Evolutionary conservation across 1,284 basidiomycete species (phyloP).

Genomic region (Moesziomyces antarcticus): DNA sequence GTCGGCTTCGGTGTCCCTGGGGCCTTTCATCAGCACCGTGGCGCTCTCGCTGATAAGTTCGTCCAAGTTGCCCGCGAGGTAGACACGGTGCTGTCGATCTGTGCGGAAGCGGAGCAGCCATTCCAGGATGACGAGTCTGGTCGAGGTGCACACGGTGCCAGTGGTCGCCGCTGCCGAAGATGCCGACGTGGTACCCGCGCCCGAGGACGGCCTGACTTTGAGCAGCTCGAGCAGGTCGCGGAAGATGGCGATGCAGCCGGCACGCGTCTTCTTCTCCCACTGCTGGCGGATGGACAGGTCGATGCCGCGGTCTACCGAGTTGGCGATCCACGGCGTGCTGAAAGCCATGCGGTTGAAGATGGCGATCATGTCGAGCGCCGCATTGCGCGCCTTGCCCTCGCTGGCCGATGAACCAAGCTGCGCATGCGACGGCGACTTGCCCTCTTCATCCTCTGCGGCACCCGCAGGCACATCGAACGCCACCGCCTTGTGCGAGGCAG

Average conservation of each 20-base stretch:
- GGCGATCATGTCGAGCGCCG: conserved; percentile 60
- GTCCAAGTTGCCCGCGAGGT: conserved; percentile 72
- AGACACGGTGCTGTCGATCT: conserved; percentile 89
- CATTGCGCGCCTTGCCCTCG: conserved; percentile 45
- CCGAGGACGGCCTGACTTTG: conserved; percentile 16
- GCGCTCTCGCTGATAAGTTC: conserved; percentile 65
- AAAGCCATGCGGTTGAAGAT: conserved; percentile 66
- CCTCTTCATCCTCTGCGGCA: conserved; percentile 10
- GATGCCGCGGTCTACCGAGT: conserved; percentile 40
- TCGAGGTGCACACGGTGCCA: conserved; percentile 23
- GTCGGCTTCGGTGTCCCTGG: conserved; percentile 18
- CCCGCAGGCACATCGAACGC: conserved; percentile 13
- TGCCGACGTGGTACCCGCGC: conserved; percentile 2
- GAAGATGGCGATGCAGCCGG: conserved; percentile 57
- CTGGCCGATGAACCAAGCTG: conserved; percentile 4
- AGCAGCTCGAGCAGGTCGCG: conserved; percentile 60
- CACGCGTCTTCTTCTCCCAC: conserved; percentile 53
- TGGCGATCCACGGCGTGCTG: conserved; percentile 57
- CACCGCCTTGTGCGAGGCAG: conserved; percentile 15
- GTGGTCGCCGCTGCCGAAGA: conserved; percentile 3
- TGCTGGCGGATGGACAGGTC: conserved; percentile 24
- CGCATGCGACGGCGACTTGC: conserved; percentile 8
- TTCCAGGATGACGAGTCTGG: conserved; percentile 81
- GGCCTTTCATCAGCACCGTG: conserved; percentile 33
- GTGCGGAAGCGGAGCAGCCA: conserved; percentile 90